A percentile compares a stretch with the other conserved stretches of the same genome.
Evolutionary conservation across 2,329 filamentous ascomycete species (phyloP).

Genomic region (Fusarium foetens): DNA sequence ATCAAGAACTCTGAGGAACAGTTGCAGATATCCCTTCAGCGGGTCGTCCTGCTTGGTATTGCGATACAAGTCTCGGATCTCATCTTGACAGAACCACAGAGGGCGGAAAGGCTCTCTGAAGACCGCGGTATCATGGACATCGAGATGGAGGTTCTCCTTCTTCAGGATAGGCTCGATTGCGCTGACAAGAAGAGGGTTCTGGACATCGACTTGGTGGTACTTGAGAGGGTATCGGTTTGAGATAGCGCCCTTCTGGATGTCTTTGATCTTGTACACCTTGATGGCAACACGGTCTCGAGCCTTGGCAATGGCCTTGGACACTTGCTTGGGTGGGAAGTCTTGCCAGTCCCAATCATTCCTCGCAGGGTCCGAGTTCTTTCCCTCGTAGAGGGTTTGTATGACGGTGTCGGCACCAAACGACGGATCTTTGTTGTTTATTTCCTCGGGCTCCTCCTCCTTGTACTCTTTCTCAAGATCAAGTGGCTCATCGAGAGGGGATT

Average conservation of each 20-base stretch:
- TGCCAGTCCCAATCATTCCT: conserved; percentile 50
- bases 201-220: conserved; percentile 54
- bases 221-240: conserved; percentile 52
- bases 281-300: conserved; percentile 55
- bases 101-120: conserved; percentile 55
- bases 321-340: conserved; percentile 55
- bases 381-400: conserved; percentile 56
- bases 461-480: conserved; percentile 31
- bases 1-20: conserved; percentile 54
- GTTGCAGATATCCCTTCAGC: conserved; percentile 52
- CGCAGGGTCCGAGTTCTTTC: conserved; percentile 36
- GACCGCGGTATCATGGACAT: conserved; percentile 49
- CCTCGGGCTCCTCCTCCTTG: conserved; percentile 14
- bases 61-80: conserved; percentile 50
- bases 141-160: conserved; percentile 54
- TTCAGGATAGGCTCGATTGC: conserved; percentile 57
- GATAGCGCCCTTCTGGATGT: conserved; percentile 53
- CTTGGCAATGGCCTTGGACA: conserved; percentile 51
- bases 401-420: conserved; percentile 45
- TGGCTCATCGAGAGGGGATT: conserved; percentile 30
- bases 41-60: conserved; percentile 40
- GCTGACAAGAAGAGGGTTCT: conserved; percentile 55
- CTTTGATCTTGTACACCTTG: conserved; percentile 59
- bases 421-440: conserved; percentile 38
- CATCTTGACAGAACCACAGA: conserved; percentile 58